These are phyloP conservation scores for Austroboletus niveus DNA, from an alignment of 1,284 basidiomycete genomes.

Conservation along the genomic window DNA sequence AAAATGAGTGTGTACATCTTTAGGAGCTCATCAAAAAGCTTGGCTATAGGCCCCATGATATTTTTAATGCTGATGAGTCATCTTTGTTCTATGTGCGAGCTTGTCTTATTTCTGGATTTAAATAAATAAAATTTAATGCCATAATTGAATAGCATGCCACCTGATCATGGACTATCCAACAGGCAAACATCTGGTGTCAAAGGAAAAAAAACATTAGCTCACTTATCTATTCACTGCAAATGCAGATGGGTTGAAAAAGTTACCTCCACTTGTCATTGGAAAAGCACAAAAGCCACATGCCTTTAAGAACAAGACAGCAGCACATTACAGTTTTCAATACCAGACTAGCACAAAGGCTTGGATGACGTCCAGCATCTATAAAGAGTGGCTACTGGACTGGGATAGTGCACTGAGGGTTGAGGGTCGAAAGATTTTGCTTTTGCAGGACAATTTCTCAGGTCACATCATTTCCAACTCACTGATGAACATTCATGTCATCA, in stretches of 20 bases:
- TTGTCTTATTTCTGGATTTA: neutral
- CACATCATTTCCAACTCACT: neutral
- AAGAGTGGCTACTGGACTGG: constrained; percentile 6
- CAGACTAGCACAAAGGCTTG: constrained; percentile 25
- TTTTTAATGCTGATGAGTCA: neutral
- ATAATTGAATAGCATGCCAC: neutral
- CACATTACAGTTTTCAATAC: constrained; percentile 25
- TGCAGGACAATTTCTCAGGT: constrained; percentile 7
- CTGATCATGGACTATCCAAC: neutral
- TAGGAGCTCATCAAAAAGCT: neutral
- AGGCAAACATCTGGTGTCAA: neutral
- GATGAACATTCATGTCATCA: neutral
- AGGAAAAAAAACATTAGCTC: constrained; percentile 4
- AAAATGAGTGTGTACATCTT: neutral
- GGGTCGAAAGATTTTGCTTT: neutral
- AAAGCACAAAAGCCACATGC: constrained; percentile 16
- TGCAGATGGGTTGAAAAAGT: constrained; percentile 21
- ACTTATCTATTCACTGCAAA: constrained; percentile 23
- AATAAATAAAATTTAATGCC: neutral
- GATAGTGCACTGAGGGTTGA: neutral
- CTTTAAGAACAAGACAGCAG: constrained; percentile 17
- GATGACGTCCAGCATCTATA: constrained; percentile 26
- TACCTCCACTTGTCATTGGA: constrained; percentile 24
- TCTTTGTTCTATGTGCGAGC: neutral
- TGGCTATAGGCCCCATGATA: neutral